Evolutionary conservation across 225 moss, liverwort and hornwort species (phyloP).

Genomic region (Sphagnum tenellum): DNA sequence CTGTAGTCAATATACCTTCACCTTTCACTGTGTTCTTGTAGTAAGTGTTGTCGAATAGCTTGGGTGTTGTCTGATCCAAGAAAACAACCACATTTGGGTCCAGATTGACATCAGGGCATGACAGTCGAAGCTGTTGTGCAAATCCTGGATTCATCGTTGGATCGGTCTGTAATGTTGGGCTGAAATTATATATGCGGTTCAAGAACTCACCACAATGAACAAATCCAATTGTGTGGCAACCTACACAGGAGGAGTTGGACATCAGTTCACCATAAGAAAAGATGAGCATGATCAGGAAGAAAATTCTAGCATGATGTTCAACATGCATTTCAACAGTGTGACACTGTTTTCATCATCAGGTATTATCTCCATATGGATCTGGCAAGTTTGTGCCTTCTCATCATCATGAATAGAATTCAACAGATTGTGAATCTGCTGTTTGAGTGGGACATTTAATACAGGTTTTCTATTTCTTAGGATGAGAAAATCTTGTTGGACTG

Average conservation of each 20-base stretch:
- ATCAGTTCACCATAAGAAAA: too few species aligned
- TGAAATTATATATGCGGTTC: slow-evolving; percentile 29
- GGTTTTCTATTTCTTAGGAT: too few species aligned
- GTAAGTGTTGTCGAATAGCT: slow-evolving; percentile 28
- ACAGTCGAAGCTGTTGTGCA: slow-evolving; percentile 8
- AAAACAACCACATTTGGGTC: slow-evolving; percentile 4
- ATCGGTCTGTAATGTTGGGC: slow-evolving; percentile 10
- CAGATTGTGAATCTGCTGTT: too few species aligned
- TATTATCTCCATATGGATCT: too few species aligned
- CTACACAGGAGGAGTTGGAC: slow-evolving; percentile 1
- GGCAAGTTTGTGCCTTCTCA: too few species aligned
- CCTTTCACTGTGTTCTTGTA: slow-evolving; percentile 23
- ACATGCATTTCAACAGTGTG: too few species aligned
- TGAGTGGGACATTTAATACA: too few species aligned
- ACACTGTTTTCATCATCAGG: too few species aligned
- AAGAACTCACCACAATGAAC: slow-evolving; percentile 25
- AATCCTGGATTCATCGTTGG: slow-evolving; percentile 15
- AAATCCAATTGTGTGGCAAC: slow-evolving; percentile 33
- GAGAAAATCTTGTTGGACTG: too few species aligned
- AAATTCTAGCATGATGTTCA: too few species aligned
- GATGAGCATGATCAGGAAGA: too few species aligned
- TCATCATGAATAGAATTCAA: too few species aligned
- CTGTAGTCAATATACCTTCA: slow-evolving; percentile 19
- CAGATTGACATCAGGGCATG: slow-evolving; percentile 13
- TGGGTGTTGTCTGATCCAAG: slow-evolving; percentile 17